phyloP scores from a whole-genome alignment of 2,329 filamentous ascomycete species.

The Fusarium udum region DNA sequence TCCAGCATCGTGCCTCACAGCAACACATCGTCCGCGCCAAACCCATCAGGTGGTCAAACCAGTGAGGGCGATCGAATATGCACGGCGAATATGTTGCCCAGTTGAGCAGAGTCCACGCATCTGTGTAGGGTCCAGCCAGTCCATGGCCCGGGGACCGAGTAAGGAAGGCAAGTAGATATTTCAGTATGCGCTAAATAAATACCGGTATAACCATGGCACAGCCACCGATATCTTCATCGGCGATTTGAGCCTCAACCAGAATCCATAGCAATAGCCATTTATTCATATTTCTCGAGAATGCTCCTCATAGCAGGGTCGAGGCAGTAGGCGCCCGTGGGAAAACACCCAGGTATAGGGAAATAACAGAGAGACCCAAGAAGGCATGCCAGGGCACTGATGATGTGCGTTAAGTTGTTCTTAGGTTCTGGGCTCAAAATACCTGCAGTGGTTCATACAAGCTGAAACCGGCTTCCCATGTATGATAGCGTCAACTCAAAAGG shows the following conservation, averaged over 20 bases:
- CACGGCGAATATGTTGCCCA: conserved; percentile 5
- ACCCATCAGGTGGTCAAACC: conserved; percentile 19
- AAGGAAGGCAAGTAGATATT: neutral
- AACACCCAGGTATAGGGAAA: neutral
- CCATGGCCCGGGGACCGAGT: neutral
- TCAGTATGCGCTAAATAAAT: conserved; percentile 11
- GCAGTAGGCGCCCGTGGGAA: neutral
- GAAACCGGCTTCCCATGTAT: neutral
- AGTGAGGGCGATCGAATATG: conserved; percentile 5
- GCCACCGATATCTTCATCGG: conserved; percentile 5
- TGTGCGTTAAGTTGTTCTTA: neutral
- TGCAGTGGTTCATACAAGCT: neutral
- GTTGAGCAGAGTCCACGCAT: conserved; percentile 11
- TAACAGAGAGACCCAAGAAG: neutral
- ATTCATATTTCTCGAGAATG: conserved; percentile 13
- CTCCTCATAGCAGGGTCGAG: neutral
- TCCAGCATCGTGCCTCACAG: conserved; percentile 22
- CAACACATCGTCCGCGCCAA: conserved; percentile 6
- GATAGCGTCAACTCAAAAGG: neutral
- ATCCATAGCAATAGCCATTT: neutral
- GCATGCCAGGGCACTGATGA: neutral
- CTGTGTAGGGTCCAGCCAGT: conserved; percentile 6
- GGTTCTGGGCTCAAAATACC: neutral
- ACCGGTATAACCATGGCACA: neutral
- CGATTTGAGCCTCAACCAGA: conserved; percentile 37